These are phyloP conservation scores for Entonaema liquescens DNA, from an alignment of 495 filamentous ascomycete species.

Conservation along the genomic window DNA sequence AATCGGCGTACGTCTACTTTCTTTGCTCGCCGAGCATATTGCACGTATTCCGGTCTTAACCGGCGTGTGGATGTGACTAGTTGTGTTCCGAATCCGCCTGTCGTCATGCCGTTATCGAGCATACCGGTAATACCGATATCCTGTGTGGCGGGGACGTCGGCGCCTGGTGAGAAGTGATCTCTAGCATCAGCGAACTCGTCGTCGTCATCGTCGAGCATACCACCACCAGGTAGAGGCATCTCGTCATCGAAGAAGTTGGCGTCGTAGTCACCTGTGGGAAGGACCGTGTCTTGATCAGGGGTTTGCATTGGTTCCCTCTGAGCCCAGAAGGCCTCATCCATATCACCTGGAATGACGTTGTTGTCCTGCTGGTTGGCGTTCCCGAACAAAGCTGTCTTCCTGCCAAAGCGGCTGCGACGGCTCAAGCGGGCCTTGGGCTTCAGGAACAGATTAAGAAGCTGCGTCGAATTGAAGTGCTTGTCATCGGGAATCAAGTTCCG, in stretches of 20 bases:
- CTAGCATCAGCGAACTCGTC: conserved; percentile 88
- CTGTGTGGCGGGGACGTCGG: conserved; percentile 58
- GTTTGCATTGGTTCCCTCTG: conserved; percentile 66
- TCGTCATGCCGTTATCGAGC: conserved; percentile 58
- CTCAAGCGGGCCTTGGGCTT: conserved; percentile 88
- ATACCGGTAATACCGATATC: conserved; percentile 58
- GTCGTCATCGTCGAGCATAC: conserved; percentile 80
- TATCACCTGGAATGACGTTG: conserved; percentile 72
- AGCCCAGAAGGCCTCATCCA: conserved; percentile 98
- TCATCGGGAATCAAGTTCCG: conserved; percentile 95
- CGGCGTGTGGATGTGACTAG: conserved; percentile 89
- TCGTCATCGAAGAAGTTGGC: conserved; percentile 99
- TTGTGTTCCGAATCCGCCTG: conserved; percentile 84
- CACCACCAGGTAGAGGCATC: conserved; percentile 75
- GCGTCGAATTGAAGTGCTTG: conserved; percentile 95
- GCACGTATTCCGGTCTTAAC: conserved; percentile 90
- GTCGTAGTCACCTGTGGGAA: conserved; percentile 80
- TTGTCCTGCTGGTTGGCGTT: conserved; percentile 53
- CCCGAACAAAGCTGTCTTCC: conserved; percentile 51
- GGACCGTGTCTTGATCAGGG: conserved; percentile 52
- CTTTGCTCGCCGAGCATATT: conserved; percentile 95
- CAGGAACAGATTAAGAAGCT: conserved; percentile 87
- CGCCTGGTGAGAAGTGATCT: conserved; percentile 85
- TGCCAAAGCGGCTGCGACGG: conserved; percentile 48
- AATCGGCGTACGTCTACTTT: conserved; percentile 97